Conservation (phyloP, 176 grass and related monocot species). For the Juncus inflexus region DNA sequence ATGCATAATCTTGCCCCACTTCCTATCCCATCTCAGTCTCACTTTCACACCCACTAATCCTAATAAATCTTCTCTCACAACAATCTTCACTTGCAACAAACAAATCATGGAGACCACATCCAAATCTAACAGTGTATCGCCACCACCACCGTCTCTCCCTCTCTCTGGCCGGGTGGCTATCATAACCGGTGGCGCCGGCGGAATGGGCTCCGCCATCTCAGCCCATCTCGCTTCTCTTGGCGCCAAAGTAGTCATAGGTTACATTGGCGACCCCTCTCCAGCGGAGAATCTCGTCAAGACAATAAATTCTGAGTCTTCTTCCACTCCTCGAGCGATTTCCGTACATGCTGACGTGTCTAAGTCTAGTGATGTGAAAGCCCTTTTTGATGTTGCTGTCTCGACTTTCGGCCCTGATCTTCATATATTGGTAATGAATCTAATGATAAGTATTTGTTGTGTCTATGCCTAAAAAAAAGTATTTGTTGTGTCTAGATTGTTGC, state of each 20-base stretch:
- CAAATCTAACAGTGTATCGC: slow-evolving; percentile 15
- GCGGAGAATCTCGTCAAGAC: slow-evolving; percentile 22
- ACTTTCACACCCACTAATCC: no score
- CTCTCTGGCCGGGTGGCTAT: slow-evolving; percentile 53
- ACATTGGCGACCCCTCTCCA: slow-evolving; percentile 35
- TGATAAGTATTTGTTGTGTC: no score
- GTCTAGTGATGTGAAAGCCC: slow-evolving; percentile 32
- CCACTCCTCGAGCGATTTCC: slow-evolving; percentile 22
- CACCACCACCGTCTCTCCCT: not conserved
- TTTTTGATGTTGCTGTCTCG: slow-evolving; percentile 46
- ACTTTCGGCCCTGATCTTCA: slow-evolving; percentile 52
- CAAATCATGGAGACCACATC: slow-evolving; percentile 9
- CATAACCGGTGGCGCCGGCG: slow-evolving; percentile 52
- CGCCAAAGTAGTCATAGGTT: slow-evolving; percentile 50
- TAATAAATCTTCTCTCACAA: not conserved
- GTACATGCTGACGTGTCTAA: slow-evolving; percentile 38
- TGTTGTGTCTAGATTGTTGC: no score
- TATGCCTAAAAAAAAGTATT: no score
- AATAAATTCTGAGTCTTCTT: slow-evolving; percentile 22
- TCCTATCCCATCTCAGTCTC: no score
- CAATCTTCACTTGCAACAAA: not conserved
- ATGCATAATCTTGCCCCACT: no score
- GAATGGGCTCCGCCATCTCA: slow-evolving; percentile 50
- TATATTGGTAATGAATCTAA: slow-evolving; percentile 38
- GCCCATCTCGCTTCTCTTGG: slow-evolving; percentile 53